Evolutionary conservation across 495 filamentous ascomycete species (phyloP).

Genomic region (Penicillium crystallinum): DNA sequence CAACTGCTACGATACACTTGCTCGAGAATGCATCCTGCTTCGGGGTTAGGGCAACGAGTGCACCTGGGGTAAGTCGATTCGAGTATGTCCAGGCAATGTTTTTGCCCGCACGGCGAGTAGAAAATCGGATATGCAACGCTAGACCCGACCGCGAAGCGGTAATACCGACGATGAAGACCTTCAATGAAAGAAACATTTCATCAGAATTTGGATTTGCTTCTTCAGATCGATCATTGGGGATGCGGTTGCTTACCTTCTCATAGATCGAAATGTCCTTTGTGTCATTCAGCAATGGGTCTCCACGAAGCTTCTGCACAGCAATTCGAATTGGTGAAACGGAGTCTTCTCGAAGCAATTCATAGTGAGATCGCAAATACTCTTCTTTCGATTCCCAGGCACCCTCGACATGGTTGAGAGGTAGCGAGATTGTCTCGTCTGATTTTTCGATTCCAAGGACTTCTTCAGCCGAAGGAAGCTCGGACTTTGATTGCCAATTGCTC

Average conservation of each 20-base stretch:
- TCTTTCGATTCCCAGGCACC: constrained; percentile 46
- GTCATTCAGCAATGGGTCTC: constrained; percentile 45
- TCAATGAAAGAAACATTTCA: not conserved
- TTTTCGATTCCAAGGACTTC: constrained; percentile 37
- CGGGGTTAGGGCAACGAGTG: constrained; percentile 65
- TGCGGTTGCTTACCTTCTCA: constrained; percentile 53
- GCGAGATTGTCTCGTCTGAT: constrained; percentile 21
- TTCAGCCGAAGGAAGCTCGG: constrained; percentile 40
- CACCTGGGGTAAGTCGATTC: constrained; percentile 63
- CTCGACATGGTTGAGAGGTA: constrained; percentile 33
- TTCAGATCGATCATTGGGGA: not conserved
- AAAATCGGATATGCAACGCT: constrained; percentile 66
- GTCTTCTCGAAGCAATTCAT: constrained; percentile 63
- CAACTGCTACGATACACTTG: constrained; percentile 63
- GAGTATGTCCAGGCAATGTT: constrained; percentile 74
- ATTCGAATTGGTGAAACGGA: constrained; percentile 53
- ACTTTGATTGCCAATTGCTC: constrained; percentile 36
- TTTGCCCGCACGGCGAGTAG: constrained; percentile 58
- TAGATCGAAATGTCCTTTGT: constrained; percentile 60
- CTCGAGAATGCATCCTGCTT: constrained; percentile 57
- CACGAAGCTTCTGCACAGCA: constrained; percentile 47
- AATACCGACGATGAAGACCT: constrained; percentile 64
- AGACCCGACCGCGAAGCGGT: constrained; percentile 59
- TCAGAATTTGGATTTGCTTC: not conserved
- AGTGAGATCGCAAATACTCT: constrained; percentile 57